Evolutionary conservation across 495 filamentous ascomycete genomes (phyloP).

Genomic region (Aspergillus asperescens): DNA sequence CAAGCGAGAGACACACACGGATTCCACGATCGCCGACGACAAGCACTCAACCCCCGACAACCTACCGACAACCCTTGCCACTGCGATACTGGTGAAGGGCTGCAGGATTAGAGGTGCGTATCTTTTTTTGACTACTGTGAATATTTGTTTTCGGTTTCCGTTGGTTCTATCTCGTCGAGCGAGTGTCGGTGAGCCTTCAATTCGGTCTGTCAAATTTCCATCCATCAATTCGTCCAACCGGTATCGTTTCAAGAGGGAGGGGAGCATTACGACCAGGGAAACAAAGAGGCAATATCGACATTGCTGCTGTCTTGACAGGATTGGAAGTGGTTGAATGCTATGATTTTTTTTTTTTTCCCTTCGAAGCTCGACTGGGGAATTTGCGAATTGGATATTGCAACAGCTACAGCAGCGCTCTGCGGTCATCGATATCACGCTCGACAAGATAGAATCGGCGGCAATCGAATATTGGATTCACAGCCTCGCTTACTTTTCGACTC

Average conservation of each 20-base stretch:
- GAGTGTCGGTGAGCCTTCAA: conserved; percentile 10
- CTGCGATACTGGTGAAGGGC: conserved; percentile 48
- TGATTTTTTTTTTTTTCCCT: conserved; percentile 1
- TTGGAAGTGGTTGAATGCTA: not conserved
- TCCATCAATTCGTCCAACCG: not conserved
- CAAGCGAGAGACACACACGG: conserved; percentile 47
- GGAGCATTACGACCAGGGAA: not conserved
- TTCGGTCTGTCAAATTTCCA: conserved; percentile 2
- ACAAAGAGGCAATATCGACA: not conserved
- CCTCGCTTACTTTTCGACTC: conserved; percentile 8
- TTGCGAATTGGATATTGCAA: not conserved
- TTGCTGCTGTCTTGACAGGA: not conserved
- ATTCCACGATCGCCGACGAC: conserved; percentile 43
- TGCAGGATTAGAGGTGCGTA: conserved; percentile 47
- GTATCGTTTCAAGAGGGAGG: not conserved
- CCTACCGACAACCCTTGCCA: conserved; percentile 39
- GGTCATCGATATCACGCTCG: not conserved
- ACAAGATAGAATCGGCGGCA: conserved; percentile 3
- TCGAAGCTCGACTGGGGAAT: not conserved
- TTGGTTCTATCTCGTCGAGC: conserved; percentile 12
- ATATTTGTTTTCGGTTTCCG: conserved; percentile 6
- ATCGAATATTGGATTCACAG: not conserved
- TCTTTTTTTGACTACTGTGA: conserved; percentile 13
- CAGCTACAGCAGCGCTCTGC: not conserved
- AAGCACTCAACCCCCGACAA: conserved; percentile 38